Conservation (phyloP, 148 eudicot species). For the Amaranthus hypochondriacus region DNA sequence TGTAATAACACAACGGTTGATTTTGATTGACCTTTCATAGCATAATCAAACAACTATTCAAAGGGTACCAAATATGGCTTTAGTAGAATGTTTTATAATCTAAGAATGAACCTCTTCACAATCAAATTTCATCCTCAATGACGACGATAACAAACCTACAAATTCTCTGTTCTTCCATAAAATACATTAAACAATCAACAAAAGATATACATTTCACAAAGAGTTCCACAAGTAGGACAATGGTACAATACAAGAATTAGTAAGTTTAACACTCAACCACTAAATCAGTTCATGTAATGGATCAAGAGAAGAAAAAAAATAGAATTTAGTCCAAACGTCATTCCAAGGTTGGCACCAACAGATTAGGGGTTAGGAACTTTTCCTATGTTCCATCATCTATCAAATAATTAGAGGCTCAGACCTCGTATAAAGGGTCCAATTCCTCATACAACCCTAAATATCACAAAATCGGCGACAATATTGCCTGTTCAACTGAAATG, state of each 20-base stretch:
- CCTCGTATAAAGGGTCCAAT: background rate
- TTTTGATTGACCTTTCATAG: too few species aligned
- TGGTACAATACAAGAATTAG: background rate
- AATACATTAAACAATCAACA: background rate
- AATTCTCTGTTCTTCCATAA: background rate
- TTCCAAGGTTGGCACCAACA: background rate
- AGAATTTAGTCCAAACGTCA: background rate
- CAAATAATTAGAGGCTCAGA: background rate
- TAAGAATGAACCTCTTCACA: background rate
- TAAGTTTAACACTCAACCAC: background rate
- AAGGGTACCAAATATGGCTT: too few species aligned
- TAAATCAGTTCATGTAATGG: background rate
- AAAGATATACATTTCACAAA: background rate
- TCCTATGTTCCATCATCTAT: background rate
- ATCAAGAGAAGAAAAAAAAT: background rate
- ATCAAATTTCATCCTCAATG: background rate
- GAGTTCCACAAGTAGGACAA: background rate
- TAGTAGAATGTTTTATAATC: too few species aligned
- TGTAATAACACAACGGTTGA: too few species aligned
- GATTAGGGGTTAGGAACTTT: background rate
- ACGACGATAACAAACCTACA: background rate
- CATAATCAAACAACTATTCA: too few species aligned
- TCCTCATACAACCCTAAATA: background rate
- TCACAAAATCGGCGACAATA: background rate
- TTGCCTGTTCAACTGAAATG: background rate